These are phyloP conservation scores for Globisporangium irregulare DNA, from an alignment of 352 stramenopile genomes.

Conservation along the genomic window DNA sequence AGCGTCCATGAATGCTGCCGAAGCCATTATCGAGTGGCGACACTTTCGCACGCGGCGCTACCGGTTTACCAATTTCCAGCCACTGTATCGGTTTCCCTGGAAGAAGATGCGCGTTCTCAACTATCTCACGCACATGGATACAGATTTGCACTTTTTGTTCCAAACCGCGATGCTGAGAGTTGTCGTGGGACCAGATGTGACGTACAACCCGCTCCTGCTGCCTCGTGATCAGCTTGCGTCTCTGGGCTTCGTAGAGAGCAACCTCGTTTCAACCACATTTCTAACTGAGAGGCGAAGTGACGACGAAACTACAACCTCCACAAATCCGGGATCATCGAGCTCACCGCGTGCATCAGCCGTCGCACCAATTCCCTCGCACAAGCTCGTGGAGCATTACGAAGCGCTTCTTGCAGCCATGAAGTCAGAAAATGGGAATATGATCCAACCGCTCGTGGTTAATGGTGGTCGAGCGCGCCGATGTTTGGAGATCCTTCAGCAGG, in stretches of 20 bases:
- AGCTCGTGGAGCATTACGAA: constrained; percentile 7
- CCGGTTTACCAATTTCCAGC: constrained; percentile 38
- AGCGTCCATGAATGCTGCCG: constrained; percentile 33
- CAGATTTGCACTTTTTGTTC: constrained; percentile 40
- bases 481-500: constrained; percentile 34
- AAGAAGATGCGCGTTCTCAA: constrained; percentile 32
- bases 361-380: background rate
- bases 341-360: background rate
- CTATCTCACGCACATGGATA: constrained; percentile 46
- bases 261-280: constrained; percentile 46
- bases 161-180: constrained; percentile 31
- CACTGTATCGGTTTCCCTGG: constrained; percentile 47
- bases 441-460: background rate
- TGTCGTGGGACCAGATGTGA: constrained; percentile 30
- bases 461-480: constrained; percentile 17
- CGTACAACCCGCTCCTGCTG: constrained; percentile 47
- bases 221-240: constrained; percentile 22
- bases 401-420: constrained; percentile 1
- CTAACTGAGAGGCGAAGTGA: constrained; percentile 31
- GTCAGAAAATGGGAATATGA: background rate
- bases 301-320: background rate
- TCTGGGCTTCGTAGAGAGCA: constrained; percentile 15
- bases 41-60: constrained; percentile 24
- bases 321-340: background rate
- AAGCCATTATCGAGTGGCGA: constrained; percentile 47